Conservation (phyloP, 495 filamentous ascomycete genomes). For the Aspergillus sclerotioniger region DNA sequence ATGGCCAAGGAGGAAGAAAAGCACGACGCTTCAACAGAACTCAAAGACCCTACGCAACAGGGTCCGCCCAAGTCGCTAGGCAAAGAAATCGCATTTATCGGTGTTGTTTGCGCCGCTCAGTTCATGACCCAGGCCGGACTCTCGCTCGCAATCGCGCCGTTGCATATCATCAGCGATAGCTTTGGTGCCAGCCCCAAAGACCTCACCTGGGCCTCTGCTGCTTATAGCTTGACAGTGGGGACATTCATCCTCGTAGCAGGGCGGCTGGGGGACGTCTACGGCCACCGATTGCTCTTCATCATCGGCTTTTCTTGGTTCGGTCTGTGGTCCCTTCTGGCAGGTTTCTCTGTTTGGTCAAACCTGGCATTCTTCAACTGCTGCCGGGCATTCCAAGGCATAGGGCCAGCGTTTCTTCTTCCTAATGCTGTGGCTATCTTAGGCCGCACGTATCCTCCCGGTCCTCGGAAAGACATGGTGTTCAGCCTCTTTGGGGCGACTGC, state of each 20-base stretch:
- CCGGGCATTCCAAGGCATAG: slow-evolving; percentile 16
- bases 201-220: slow-evolving; percentile 13
- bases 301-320: slow-evolving; percentile 10
- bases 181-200: background rate
- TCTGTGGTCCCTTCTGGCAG: slow-evolving; percentile 11
- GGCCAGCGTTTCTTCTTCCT: slow-evolving; percentile 9
- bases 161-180: background rate
- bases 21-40: background rate
- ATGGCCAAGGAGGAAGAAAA: background rate
- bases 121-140: background rate
- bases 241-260: slow-evolving; percentile 12
- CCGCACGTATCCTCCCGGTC: slow-evolving; percentile 10
- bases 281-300: slow-evolving; percentile 11
- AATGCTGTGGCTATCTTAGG: slow-evolving; percentile 12
- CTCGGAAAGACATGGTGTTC: slow-evolving; percentile 19
- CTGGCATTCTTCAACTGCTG: slow-evolving; percentile 13
- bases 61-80: background rate
- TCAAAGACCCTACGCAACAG: background rate
- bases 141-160: background rate
- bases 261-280: slow-evolving; percentile 14
- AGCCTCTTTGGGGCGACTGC: slow-evolving; percentile 5
- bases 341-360: slow-evolving; percentile 4
- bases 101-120: background rate
- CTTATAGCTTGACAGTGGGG: slow-evolving; percentile 14
- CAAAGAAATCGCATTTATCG: background rate